Conservation (phyloP, 2,329 filamentous ascomycete genomes). For the Colletotrichum lentis region DNA sequence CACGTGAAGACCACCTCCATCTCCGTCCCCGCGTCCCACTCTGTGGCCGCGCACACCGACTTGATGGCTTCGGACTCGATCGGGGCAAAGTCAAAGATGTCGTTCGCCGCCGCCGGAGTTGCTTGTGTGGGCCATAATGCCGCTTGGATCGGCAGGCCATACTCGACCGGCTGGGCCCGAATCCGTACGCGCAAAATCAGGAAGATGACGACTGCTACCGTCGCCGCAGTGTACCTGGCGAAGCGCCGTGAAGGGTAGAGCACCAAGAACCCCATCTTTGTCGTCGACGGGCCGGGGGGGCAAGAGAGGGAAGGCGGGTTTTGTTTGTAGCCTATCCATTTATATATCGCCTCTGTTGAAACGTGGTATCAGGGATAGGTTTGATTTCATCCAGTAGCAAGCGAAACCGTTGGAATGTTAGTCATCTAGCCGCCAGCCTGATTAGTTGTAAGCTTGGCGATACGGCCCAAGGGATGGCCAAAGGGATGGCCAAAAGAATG, state of each 20-base stretch:
- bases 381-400: no score
- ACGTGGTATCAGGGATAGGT: no score
- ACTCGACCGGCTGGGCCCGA: neutral
- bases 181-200: neutral
- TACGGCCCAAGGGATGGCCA: no score
- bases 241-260: neutral
- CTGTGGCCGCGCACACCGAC: slow-evolving; percentile 36
- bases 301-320: no score
- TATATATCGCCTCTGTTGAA: no score
- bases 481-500: no score
- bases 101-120: neutral
- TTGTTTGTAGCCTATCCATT: no score
- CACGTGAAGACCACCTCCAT: slow-evolving; percentile 49
- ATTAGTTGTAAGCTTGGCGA: no score
- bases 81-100: neutral
- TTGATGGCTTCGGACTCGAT: neutral
- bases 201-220: neutral
- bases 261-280: neutral
- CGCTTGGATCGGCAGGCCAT: neutral
- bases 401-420: no score
- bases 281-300: no score
- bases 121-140: neutral
- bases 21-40: slow-evolving; percentile 40
- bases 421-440: no score
- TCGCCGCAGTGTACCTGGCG: neutral